Conservation (phyloP, 2,329 filamentous ascomycete species). For the Aureobasidium sp. region DNA sequence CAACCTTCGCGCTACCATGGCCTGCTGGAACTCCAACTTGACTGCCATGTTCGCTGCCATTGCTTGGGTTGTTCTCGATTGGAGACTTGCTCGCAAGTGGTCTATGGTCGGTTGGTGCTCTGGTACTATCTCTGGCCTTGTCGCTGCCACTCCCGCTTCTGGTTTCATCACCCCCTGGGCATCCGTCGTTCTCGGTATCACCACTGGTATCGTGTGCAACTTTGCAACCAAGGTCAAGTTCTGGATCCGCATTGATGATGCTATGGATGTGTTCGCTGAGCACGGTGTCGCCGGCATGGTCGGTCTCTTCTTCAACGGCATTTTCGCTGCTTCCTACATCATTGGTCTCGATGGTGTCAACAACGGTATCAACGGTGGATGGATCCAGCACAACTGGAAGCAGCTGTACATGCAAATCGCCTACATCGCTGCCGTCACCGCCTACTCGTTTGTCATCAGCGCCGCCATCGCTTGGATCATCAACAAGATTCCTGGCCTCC, state of each 20-base stretch:
- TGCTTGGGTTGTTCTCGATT: slow-evolving; percentile 94
- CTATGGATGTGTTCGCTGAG: slow-evolving; percentile 85
- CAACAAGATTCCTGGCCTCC: slow-evolving; percentile 68
- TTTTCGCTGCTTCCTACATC: slow-evolving; percentile 63
- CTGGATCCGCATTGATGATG: slow-evolving; percentile 75
- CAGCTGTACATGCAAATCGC: slow-evolving; percentile 74
- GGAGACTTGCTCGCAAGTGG: slow-evolving; percentile 89
- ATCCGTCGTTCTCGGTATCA: slow-evolving; percentile 53
- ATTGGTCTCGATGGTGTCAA: slow-evolving; percentile 74
- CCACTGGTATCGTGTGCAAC: slow-evolving; percentile 66
- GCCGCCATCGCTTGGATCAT: slow-evolving; percentile 67
- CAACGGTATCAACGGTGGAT: slow-evolving; percentile 55
- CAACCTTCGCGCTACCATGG: slow-evolving; percentile 89
- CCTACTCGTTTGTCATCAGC: slow-evolving; percentile 67
- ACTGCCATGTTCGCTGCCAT: slow-evolving; percentile 88
- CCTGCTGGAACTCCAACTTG: slow-evolving; percentile 95
- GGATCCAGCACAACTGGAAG: slow-evolving; percentile 66
- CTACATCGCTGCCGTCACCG: slow-evolving; percentile 60
- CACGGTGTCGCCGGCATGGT: slow-evolving; percentile 79
- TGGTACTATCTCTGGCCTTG: slow-evolving; percentile 77
- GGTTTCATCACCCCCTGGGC: slow-evolving; percentile 68
- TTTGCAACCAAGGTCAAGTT: slow-evolving; percentile 76
- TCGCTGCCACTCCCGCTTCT: slow-evolving; percentile 78
- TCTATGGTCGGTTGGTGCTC: slow-evolving; percentile 91
- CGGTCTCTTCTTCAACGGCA: slow-evolving; percentile 69